A percentile compares a stretch with the other conserved stretches of the same genome.
Conservation (phyloP, 2,329 filamentous ascomycete species). For the Colletotrichum viniferum region DNA sequence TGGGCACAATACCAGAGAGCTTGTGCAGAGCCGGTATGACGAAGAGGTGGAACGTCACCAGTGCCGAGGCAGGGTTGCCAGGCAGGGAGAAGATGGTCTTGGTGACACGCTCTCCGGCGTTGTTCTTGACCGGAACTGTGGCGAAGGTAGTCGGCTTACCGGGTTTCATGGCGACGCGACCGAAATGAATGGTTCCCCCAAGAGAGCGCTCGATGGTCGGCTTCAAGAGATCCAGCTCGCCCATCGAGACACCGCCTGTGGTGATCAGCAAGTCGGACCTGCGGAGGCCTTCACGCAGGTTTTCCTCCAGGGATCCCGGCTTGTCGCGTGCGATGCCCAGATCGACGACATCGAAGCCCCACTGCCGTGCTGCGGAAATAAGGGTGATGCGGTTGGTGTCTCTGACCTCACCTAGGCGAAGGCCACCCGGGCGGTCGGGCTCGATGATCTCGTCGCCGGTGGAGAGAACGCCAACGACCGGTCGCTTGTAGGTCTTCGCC, state of each 20-base stretch:
- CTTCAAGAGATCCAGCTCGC: conserved; percentile 94
- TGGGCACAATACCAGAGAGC: conserved; percentile 69
- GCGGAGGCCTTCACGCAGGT: conserved; percentile 75
- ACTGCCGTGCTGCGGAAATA: conserved; percentile 74
- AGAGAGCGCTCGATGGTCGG: conserved; percentile 91
- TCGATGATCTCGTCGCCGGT: conserved; percentile 94
- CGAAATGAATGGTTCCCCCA: conserved; percentile 94
- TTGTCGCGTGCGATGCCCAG: conserved; percentile 83
- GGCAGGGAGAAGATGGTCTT: conserved; percentile 89
- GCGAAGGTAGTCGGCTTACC: conserved; percentile 98
- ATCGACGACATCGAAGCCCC: conserved; percentile 81
- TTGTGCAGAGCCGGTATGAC: conserved; percentile 86
- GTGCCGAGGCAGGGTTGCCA: conserved; percentile 90
- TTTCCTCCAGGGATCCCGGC: conserved; percentile 75
- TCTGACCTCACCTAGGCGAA: conserved; percentile 83
- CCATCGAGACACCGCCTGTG: conserved; percentile 95
- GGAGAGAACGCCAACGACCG: conserved; percentile 84
- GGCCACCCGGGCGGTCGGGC: conserved; percentile 64
- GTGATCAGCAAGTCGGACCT: conserved; percentile 85
- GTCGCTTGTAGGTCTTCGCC: conserved; percentile 76
- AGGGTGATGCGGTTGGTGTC: conserved; percentile 93
- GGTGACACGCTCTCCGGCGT: conserved; percentile 58
- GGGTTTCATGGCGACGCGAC: conserved; percentile 95
- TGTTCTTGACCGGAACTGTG: conserved; percentile 73
- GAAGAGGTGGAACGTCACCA: conserved; percentile 94